Conservation (phyloP, 345 rosid genomes). For the Camelina hispida region DNA sequence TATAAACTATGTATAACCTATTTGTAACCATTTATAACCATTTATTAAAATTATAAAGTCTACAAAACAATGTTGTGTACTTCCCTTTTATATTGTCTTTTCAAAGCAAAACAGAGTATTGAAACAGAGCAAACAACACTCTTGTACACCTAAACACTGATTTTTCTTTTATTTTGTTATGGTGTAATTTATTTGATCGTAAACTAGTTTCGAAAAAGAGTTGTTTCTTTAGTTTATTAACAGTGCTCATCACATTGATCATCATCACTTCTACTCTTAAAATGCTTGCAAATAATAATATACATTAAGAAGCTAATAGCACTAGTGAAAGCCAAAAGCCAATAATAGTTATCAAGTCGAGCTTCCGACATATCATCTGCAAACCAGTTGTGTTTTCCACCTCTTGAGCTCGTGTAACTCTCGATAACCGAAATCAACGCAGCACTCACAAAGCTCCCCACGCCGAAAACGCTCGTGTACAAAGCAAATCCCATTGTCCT, state of each 20-base stretch:
- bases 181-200: not conserved
- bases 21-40: too few species aligned
- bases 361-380: constrained; percentile 89
- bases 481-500: constrained; percentile 91
- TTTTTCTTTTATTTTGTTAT: too few species aligned
- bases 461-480: constrained; percentile 90
- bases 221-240: constrained; percentile 20
- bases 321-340: constrained; percentile 72
- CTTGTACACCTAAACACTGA: too few species aligned
- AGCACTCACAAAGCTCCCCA: constrained; percentile 90
- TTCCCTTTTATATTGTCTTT: too few species aligned
- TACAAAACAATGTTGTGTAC: too few species aligned
- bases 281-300: constrained; percentile 59
- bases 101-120: too few species aligned
- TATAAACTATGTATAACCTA: too few species aligned
- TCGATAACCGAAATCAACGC: constrained; percentile 68
- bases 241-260: constrained; percentile 38
- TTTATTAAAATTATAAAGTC: too few species aligned
- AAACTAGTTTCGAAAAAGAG: not conserved
- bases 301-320: constrained; percentile 64
- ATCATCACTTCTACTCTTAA: constrained; percentile 50
- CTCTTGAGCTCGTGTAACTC: constrained; percentile 47
- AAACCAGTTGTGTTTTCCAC: constrained; percentile 71
- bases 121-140: too few species aligned
- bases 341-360: constrained; percentile 72